phyloP scores from a whole-genome alignment of 371 early-diverging fungal species.

The Mortierella polycephala region DNA sequence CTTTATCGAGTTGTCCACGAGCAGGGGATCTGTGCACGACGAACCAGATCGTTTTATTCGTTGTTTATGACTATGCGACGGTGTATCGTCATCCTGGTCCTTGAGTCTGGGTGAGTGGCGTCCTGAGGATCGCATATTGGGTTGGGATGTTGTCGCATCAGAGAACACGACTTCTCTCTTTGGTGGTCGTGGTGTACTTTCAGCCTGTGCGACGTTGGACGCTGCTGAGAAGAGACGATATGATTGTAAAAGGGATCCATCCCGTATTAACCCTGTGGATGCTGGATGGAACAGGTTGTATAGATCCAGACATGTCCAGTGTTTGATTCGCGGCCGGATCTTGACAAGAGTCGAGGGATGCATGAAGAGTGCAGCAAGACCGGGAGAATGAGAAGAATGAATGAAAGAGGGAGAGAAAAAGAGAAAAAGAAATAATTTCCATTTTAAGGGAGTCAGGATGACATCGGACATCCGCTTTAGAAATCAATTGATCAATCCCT shows the following conservation, averaged over 20 bases:
- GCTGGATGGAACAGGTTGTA: background rate
- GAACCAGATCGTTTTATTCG: too few species aligned
- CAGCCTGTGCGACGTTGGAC: too few species aligned
- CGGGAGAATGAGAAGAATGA: background rate
- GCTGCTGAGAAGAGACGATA: background rate
- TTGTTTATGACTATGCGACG: too few species aligned
- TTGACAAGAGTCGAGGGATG: background rate
- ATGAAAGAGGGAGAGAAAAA: background rate
- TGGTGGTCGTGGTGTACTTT: too few species aligned
- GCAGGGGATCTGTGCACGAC: too few species aligned
- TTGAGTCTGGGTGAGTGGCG: too few species aligned
- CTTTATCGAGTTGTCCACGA: too few species aligned
- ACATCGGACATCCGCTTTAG: background rate
- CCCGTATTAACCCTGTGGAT: background rate
- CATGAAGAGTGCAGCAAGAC: background rate
- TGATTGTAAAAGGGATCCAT: background rate
- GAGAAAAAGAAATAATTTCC: background rate
- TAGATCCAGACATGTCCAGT: slow-evolving; percentile 18
- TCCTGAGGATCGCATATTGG: too few species aligned
- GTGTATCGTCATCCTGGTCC: too few species aligned
- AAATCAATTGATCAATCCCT: background rate
- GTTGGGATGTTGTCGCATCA: too few species aligned
- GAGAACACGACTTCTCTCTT: too few species aligned
- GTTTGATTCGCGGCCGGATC: background rate
- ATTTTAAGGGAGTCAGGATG: slow-evolving; percentile 4